A percentile compares a stretch with the other conserved stretches of the same genome.
These are phyloP conservation scores for Zasmidium cellare DNA, from an alignment of 2,329 filamentous ascomycete genomes.

Conservation along the genomic window DNA sequence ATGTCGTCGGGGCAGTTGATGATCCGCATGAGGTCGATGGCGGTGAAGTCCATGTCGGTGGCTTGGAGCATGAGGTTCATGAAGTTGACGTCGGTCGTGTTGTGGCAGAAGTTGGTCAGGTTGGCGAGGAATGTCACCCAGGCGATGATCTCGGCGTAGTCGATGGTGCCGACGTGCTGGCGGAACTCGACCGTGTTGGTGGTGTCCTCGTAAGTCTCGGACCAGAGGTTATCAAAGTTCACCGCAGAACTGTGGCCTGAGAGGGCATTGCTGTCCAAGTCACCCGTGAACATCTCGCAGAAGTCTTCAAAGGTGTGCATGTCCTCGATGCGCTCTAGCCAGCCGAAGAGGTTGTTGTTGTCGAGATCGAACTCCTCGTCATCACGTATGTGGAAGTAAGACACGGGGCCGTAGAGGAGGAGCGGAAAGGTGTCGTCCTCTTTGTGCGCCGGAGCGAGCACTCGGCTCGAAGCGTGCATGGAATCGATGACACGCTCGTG, in stretches of 20 bases:
- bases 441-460: neutral
- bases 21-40: constrained; percentile 1
- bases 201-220: neutral
- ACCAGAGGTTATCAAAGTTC: constrained; percentile 25
- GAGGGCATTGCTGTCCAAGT: neutral
- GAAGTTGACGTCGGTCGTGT: neutral
- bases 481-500: constrained; percentile 22
- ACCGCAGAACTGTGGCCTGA: constrained; percentile 10
- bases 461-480: constrained; percentile 13
- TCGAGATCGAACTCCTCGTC: neutral
- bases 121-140: constrained; percentile 20
- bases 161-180: constrained; percentile 31
- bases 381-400: constrained; percentile 7
- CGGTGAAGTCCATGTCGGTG: constrained; percentile 1
- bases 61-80: neutral
- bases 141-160: constrained; percentile 22
- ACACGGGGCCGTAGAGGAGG: constrained; percentile 2
- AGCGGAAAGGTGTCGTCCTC: neutral
- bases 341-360: constrained; percentile 16
- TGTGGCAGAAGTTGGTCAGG: constrained; percentile 13
- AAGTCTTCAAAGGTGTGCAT: constrained; percentile 4
- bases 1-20: neutral
- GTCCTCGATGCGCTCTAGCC: constrained; percentile 17
- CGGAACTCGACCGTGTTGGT: constrained; percentile 35
- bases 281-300: constrained; percentile 1